Base-by-base conservation (phyloP, 192 early-diverging fungal species). In the Cetraspora pellucida region DNA sequence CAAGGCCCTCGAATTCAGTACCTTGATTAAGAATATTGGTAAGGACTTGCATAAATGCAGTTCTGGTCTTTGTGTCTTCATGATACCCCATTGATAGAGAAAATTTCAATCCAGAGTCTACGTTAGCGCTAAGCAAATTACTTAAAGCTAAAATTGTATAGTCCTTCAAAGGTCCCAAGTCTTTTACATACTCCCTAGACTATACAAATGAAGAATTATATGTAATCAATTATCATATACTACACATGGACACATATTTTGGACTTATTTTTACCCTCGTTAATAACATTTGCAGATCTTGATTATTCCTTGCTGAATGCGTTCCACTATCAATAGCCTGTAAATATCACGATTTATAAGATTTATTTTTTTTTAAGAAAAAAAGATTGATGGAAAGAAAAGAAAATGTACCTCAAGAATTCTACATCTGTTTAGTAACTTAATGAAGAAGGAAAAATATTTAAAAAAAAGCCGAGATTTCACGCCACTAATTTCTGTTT, bases 31-130 rank as follows among this genome's bases (percentile, higher is more conserved):
- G 82, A 60, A 98, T 91, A 71, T 97, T 94, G 28, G 95, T 96
- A 52, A 99, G 83, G 43, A 99, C 95, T 63, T 95, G 90, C 81
- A 95, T 95, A 77, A 98, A 99, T 27, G 95, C 89, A 0, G 93
- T 91, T 21, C 97, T 88, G 65, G 93, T 94, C 76, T 91, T 90
- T 17, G 90, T 87, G 81, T 98, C 95, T 80, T 95, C 95, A 80
- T 97, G 93, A 75, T 97, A 98, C 16, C 90, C 93, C 86, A 96
- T 92, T 0, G 93, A 88, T 27, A 99, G 80, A 57, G 95, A 95
- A 81, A 91, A 94, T 82, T 94, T 90, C 72, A 99, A 83, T 28
- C 95, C 96, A 59, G 95, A 90, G 79, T 97, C 96, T 61, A 98
- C 88, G 81, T 99, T 99, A 7, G 94, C 92, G 11, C 92, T 89